Conservation (phyloP, 148 eudicot genomes). For the Polygonum aviculare region DNA sequence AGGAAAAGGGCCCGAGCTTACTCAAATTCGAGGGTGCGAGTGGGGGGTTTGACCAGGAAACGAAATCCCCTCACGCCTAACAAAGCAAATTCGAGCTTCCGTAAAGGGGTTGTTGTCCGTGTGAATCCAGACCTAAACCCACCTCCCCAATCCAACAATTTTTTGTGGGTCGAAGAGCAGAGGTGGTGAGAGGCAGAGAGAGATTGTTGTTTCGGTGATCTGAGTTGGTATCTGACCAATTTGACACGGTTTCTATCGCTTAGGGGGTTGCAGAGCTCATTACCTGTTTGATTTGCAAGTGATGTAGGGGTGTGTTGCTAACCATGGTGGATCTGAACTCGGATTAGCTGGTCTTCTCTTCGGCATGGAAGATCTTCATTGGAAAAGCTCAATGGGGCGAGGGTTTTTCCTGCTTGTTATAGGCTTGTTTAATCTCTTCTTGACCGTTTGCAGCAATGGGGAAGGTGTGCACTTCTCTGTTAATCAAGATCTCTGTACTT, state of each 20-base stretch:
- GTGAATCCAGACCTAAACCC: conserved; percentile 6
- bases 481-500: not conserved
- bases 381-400: not conserved
- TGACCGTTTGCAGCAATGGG: conserved; percentile 6
- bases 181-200: not conserved
- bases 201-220: not conserved
- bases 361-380: not conserved
- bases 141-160: not conserved
- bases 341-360: not conserved
- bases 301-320: not conserved
- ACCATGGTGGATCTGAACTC: conserved; percentile 3
- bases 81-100: not conserved
- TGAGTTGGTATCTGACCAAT: conserved; percentile 1
- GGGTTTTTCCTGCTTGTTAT: conserved; percentile 2
- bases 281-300: not conserved
- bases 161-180: not conserved
- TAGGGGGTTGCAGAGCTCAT: not conserved
- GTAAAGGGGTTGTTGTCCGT: not conserved
- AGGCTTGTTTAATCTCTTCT: not conserved
- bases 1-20: conserved; percentile 2
- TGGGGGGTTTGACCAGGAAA: conserved; percentile 7
- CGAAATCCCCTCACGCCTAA: not conserved
- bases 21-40: conserved; percentile 7
- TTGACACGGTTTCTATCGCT: not conserved
- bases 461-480: not conserved